Base-by-base conservation (phyloP, 1,139 yeast species). In the Candida dubliniensis region DNA sequence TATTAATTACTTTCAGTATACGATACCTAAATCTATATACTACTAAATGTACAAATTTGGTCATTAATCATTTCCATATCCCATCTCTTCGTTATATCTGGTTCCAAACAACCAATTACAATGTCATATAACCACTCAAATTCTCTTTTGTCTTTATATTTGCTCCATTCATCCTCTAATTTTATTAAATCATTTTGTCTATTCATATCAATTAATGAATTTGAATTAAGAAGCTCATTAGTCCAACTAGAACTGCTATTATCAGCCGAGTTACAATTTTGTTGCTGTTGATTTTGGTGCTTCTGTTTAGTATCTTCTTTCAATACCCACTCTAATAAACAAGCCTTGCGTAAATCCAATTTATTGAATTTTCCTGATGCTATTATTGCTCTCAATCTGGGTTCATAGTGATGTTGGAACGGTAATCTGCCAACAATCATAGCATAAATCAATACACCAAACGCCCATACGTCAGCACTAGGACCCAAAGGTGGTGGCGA, bases 391-490 rank as follows among this genome's bases (percentile, higher is more conserved):
- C 90, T 73, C 48, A 90, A 69, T 51, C 90, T 69, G 4, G 96
- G 96, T 55, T 87, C 90, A 58, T 83, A 86, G 14, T 79, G 79
- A 61, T 89, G 96, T 49, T 81, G 83, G 67, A 90, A 91, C 1
- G 97, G 97, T 43, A 90, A 66, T 52, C 74, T 79, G 0, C 95
- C 93, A 36, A 81, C 77, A 38, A 84, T 67, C 79, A 89, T 77
- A 1, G 95, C 81, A 60, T 80, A 89, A 9, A 85, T 55, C 48
- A 87, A 69, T 0, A 90, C 88, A 1, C 97, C 98, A 42, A 87
- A 72, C 0, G 97, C 95, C 97, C 97, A 91, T 9, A 87, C 77
- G 63, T 91, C 98, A 0, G 89, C 84, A 44, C 82, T 71, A 0
- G 90, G 87, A 0, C 87, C 84, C 45, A 85, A 70, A 2, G 87